Evolutionary conservation across 768 basidiomycete species (phyloP), one percentile per base, ranked within the genome.

Genomic region (Coprinellus aureogranulatus): DNA sequence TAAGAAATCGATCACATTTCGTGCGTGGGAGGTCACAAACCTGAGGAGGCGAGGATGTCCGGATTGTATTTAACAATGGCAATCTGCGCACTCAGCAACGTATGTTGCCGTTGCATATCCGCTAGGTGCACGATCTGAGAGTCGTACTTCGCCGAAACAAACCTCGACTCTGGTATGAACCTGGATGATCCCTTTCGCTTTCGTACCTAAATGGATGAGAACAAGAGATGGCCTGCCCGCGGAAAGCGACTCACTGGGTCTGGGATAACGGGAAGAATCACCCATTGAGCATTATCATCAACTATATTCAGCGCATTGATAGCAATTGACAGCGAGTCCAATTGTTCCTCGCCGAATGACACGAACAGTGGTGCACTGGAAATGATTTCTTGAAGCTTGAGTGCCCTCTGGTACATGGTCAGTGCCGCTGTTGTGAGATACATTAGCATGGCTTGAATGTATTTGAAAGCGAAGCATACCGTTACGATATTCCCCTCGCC

Each of bases 361-460:
- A 77, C 62, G 61, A 80, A 76, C 10, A 75, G 66, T 11, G 69
- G 62, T 26, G 72, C 60, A 64, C 79, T 77, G 26, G 63, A 65
- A 53, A 77, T 79, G 20, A 89, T 66, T 31, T 82, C 82, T 51
- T 82, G 85, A 9, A 98, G 73, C 66, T 93, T 90, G 61, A 87
- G 79, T 22, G 90, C 93, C 54, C 93, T 87, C 64, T 92, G 90
- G 70, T 95, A 98, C 95, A 98, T 97, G 10, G 87, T 87, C 53
- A 89, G 80, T 16, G 92, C 91, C 55, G 95, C 96, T 98, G 67
- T 31, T 65, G 64, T 63, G 57, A 26, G n/a, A 11, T 10, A 10
- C 41, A 5, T 59, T 16, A 61, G 55, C 45, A 41, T 50, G 28
- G 53, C 25, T 4, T 28, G 51, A 55, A 27, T 31, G 62, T 49